phyloP scores from a whole-genome alignment of 306 rosid genomes.

The Ceratonia siliqua region DNA sequence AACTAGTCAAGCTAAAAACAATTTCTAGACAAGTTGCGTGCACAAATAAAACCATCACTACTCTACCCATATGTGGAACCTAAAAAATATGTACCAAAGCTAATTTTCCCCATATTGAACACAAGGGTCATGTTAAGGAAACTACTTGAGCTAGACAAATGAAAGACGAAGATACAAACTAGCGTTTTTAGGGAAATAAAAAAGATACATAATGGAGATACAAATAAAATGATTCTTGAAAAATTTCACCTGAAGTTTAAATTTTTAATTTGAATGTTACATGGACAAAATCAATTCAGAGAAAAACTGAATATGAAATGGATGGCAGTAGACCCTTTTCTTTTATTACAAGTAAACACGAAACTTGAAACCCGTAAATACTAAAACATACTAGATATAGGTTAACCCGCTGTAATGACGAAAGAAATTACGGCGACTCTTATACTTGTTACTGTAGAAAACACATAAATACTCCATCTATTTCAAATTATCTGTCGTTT shows the following conservation, averaged over 20 bases:
- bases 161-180: background rate
- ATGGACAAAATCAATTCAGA: background rate
- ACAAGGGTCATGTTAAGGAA: constrained; percentile 11
- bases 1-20: constrained; percentile 13
- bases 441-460: background rate
- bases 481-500: no score
- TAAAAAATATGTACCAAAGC: constrained; percentile 26
- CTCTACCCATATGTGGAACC: constrained; percentile 27
- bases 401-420: background rate
- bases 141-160: background rate
- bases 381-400: background rate
- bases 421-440: background rate
- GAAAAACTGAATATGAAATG: background rate
- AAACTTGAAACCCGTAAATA: background rate
- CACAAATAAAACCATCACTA: constrained; percentile 27
- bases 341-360: background rate
- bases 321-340: background rate
- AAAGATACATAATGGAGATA: background rate
- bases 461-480: constrained; percentile 18
- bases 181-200: background rate
- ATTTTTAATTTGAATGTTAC: background rate
- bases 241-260: background rate
- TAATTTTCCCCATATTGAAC: constrained; percentile 24
- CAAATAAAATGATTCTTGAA: background rate
- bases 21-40: constrained; percentile 26